Conservation (phyloP, 176 grass and related monocot genomes). For the Carex parvula region DNA sequence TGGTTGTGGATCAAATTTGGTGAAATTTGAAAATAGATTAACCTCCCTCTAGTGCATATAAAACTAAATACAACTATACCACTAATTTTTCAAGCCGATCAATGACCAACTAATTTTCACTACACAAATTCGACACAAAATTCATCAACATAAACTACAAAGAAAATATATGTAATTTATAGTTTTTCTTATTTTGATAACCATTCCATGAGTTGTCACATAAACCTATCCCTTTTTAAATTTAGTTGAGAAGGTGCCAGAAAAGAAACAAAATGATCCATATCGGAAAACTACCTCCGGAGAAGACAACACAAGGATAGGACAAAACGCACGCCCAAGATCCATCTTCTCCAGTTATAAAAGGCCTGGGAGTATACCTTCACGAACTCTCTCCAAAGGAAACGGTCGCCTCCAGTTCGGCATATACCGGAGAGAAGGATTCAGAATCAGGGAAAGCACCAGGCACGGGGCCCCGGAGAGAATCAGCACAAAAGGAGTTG, state of each 20-base stretch:
- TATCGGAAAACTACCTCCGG: neutral
- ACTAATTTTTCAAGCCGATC: neutral
- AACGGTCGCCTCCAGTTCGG: neutral
- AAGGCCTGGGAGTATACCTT: neutral
- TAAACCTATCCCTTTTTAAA: neutral
- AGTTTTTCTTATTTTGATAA: neutral
- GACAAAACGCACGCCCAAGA: neutral
- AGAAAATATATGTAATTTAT: neutral
- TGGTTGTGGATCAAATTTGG: neutral
- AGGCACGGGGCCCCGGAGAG: neutral
- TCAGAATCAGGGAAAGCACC: conserved; percentile 9
- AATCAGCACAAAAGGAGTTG: neutral
- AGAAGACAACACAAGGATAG: neutral
- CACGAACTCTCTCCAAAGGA: neutral
- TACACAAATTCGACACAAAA: neutral
- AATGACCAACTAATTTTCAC: neutral
- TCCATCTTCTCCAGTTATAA: neutral
- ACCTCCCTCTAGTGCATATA: neutral
- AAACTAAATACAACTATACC: neutral
- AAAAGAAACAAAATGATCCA: neutral
- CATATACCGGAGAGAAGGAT: neutral
- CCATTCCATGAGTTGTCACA: neutral
- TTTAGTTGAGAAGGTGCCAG: neutral
- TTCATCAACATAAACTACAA: neutral
- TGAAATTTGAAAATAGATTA: neutral